A percentile compares a stretch with the other conserved stretches of the same genome.
Conservation (phyloP, 2,329 filamentous ascomycete genomes). For the Cordyceps cicadae region DNA sequence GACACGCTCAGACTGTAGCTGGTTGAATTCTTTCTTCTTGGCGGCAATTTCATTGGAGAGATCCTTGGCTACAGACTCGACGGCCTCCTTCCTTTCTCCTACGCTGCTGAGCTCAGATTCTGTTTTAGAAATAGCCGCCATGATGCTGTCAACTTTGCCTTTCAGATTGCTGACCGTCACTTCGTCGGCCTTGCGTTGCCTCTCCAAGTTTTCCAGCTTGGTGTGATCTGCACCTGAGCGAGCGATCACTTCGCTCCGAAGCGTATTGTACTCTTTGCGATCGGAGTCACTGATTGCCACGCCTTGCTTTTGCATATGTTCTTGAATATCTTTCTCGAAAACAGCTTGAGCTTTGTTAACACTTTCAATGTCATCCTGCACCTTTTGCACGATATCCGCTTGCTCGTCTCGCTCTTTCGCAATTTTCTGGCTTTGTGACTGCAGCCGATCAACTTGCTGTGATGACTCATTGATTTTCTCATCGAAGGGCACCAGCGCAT, state of each 20-base stretch:
- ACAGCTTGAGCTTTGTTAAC: constrained; percentile 86
- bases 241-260: constrained; percentile 77
- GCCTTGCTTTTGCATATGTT: constrained; percentile 77
- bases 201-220: constrained; percentile 76
- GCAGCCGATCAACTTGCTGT: constrained; percentile 59
- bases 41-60: constrained; percentile 68
- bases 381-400: constrained; percentile 57
- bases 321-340: constrained; percentile 82
- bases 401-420: constrained; percentile 70
- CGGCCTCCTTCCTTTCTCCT: constrained; percentile 56
- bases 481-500: constrained; percentile 77
- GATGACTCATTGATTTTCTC: constrained; percentile 81
- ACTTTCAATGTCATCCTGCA: constrained; percentile 69
- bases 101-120: constrained; percentile 63
- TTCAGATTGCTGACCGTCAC: constrained; percentile 84
- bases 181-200: constrained; percentile 84
- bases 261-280: constrained; percentile 77
- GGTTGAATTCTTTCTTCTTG: constrained; percentile 88
- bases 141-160: constrained; percentile 73
- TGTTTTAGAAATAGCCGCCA: constrained; percentile 65
- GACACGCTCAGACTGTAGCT: constrained; percentile 73
- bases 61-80: constrained; percentile 56
- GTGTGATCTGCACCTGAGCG: constrained; percentile 73
- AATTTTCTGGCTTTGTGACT: constrained; percentile 61
- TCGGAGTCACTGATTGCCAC: constrained; percentile 79